A percentile compares a stretch with the other conserved stretches of the same genome.
Conservation (phyloP, 2,329 filamentous ascomycete species). For the Sporothrix humicola region DNA sequence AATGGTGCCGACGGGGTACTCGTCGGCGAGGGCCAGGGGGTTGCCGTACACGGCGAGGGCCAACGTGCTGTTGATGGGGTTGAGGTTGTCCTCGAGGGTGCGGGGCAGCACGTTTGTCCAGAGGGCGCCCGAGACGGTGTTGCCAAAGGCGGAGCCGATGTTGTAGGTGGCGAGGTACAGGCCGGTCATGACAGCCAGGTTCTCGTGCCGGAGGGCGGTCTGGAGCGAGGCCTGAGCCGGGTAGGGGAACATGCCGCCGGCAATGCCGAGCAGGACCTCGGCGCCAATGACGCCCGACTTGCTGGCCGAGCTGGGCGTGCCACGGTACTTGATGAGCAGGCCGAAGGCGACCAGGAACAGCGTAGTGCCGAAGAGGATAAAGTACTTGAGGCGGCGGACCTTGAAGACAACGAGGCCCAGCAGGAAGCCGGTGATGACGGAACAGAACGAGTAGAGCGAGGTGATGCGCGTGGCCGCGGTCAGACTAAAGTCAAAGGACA, state of each 20-base stretch:
- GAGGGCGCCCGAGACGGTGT: conserved; percentile 65
- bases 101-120: conserved; percentile 64
- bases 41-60: conserved; percentile 46
- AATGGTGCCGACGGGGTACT: conserved; percentile 51
- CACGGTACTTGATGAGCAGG: conserved; percentile 67
- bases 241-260: conserved; percentile 66
- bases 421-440: conserved; percentile 62
- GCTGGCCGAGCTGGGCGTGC: conserved; percentile 50
- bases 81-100: conserved; percentile 46
- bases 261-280: conserved; percentile 66
- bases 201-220: conserved; percentile 51
- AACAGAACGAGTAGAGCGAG: conserved; percentile 63
- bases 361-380: conserved; percentile 64
- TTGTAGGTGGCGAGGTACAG: conserved; percentile 68
- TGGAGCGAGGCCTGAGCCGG: conserved; percentile 55
- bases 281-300: conserved; percentile 65
- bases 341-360: conserved; percentile 71
- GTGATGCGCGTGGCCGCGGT: conserved; percentile 63
- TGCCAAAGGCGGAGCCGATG: conserved; percentile 65
- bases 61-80: conserved; percentile 48
- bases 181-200: conserved; percentile 68
- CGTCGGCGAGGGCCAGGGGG: conserved; percentile 44
- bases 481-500: conserved; percentile 65
- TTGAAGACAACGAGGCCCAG: conserved; percentile 63
- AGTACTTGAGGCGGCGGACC: conserved; percentile 65